Base-by-base conservation (phyloP, 192 early-diverging fungal species). In the Entrophospora sp. region DNA sequence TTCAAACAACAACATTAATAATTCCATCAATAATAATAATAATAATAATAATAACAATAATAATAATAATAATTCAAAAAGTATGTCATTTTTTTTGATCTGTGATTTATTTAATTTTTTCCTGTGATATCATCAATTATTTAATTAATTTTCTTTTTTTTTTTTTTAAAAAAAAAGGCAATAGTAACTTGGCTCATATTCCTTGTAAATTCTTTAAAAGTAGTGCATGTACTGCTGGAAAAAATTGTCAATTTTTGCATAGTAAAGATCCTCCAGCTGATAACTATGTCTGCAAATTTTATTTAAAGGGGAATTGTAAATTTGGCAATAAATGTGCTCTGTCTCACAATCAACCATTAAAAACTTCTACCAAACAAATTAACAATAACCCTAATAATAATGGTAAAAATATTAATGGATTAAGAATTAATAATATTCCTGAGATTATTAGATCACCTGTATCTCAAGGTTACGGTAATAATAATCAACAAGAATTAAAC, bases 161-260 rank as follows among this genome's bases (percentile, higher is more conserved):
- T 64, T 48, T 64, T 7, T 14, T 51, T 35, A 24, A 36, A 34
- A 5, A 14, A 28, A 24, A 10, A 66, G 64, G 64, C 28, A 66
- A 66, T 28, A 66, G 64, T 55, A 66, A 66, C 42, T 18, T 66
- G 25, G 64, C 64, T 5, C 88, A 89, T 61, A 82, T 89, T 52
- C 88, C 88, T 12, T 90, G 88, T 79, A 90, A 90, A 74, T 90
- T 90, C 70, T 88, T 81, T 78, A 88, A 83, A 67, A 81, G 82
- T 45, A 86, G 87, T 7, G 82, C 84, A 34, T 90, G 88, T 69
- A 87, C 88, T 7, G 88, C 88, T 12, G 88, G 88, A 28, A 75
- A 81, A 61, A 83, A 84, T 53, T 90, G 88, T 60, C 77, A 77
- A 62, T 90, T 90, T 62, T 90, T 86, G 22, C 88, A 90, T 72